phyloP scores from a whole-genome alignment of 495 filamentous ascomycete species.

The Aspergillus nidulans region DNA sequence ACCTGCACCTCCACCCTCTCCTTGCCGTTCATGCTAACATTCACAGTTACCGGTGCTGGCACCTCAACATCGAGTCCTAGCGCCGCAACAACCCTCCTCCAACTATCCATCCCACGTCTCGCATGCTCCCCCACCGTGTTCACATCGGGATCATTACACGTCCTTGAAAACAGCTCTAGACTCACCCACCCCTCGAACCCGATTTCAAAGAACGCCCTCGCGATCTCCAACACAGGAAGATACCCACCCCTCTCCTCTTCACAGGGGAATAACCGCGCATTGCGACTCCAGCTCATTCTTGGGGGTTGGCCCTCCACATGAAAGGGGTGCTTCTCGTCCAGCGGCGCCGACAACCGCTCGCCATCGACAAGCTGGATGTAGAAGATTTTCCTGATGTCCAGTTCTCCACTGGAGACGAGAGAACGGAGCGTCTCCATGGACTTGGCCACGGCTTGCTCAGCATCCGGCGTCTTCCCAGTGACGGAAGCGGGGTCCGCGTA shows the following conservation, averaged over 20 bases:
- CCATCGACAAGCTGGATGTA: slow-evolving; percentile 79
- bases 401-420: slow-evolving; percentile 17
- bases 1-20: background rate
- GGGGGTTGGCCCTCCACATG: slow-evolving; percentile 57
- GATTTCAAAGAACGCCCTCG: slow-evolving; percentile 57
- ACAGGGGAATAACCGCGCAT: slow-evolving; percentile 71
- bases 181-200: slow-evolving; percentile 75
- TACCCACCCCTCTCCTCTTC: slow-evolving; percentile 69
- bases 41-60: background rate
- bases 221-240: slow-evolving; percentile 59
- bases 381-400: slow-evolving; percentile 68
- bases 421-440: slow-evolving; percentile 42
- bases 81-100: slow-evolving; percentile 49
- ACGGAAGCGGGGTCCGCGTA: slow-evolving; percentile 63
- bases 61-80: slow-evolving; percentile 22
- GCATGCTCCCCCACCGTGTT: slow-evolving; percentile 61
- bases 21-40: background rate
- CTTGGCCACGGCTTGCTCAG: slow-evolving; percentile 51
- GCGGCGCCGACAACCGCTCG: slow-evolving; percentile 54
- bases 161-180: slow-evolving; percentile 71
- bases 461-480: slow-evolving; percentile 51
- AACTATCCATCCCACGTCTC: slow-evolving; percentile 56
- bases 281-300: slow-evolving; percentile 79
- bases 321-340: slow-evolving; percentile 60
- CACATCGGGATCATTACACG: slow-evolving; percentile 52